phyloP scores from a whole-genome alignment of 495 filamentous ascomycete species.

The Immersiella caudata region DNA sequence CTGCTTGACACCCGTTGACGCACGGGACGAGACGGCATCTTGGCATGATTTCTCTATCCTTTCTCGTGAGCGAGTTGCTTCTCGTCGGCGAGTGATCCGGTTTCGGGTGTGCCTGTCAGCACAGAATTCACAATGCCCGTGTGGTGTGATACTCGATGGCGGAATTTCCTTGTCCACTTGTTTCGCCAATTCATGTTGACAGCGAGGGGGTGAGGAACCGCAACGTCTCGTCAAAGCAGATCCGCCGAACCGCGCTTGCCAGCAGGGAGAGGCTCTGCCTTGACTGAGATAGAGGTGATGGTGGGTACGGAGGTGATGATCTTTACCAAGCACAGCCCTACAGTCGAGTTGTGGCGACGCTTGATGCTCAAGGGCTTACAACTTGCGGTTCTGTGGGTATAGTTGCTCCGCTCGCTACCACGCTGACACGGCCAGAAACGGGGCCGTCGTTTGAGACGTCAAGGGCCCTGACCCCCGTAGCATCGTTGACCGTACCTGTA shows the following conservation, averaged over 20 bases:
- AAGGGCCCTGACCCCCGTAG: background rate
- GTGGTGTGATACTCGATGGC: background rate
- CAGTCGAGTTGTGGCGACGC: background rate
- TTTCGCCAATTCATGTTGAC: background rate
- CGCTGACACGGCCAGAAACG: background rate
- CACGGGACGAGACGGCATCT: background rate
- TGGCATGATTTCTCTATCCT: background rate
- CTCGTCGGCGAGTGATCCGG: background rate
- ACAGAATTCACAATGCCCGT: background rate
- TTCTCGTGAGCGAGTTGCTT: background rate
- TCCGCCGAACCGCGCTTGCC: background rate
- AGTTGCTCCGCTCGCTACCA: background rate
- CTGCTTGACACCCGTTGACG: no score
- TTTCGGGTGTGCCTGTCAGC: background rate
- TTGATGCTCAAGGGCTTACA: background rate
- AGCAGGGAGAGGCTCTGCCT: constrained; percentile 3
- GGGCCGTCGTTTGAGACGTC: background rate
- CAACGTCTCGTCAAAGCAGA: background rate
- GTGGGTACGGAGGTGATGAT: constrained; percentile 12
- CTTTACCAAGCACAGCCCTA: constrained; percentile 28
- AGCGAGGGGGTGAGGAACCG: background rate
- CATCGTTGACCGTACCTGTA: background rate
- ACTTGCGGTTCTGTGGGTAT: background rate
- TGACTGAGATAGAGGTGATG: background rate
- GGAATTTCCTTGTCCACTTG: background rate